Evolutionary conservation across 805 yeast species (phyloP).

Genomic region (Lipomyces anomalus): DNA sequence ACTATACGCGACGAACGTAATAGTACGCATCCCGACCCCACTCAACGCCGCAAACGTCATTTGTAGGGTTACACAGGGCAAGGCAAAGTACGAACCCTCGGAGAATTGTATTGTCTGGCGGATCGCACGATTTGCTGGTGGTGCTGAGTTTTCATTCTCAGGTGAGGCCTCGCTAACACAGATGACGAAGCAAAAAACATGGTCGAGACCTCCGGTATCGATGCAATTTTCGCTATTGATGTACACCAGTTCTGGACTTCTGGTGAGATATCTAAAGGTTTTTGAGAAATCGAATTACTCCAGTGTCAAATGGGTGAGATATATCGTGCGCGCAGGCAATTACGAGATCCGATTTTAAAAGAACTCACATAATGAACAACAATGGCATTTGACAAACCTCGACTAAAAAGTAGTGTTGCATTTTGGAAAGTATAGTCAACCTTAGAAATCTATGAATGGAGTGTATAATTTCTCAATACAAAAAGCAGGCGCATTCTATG

Average conservation of each 20-base stretch:
- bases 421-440: no score
- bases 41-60: constrained; percentile 48
- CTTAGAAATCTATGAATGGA: no score
- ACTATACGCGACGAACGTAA: constrained; percentile 57
- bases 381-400: no score
- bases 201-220: constrained; percentile 74
- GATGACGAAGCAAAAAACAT: constrained; percentile 33
- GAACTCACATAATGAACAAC: no score
- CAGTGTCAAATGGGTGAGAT: constrained; percentile 84
- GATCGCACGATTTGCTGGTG: constrained; percentile 61
- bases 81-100: constrained; percentile 60
- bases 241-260: constrained; percentile 72
- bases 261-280: constrained; percentile 66
- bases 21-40: constrained; percentile 65
- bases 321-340: constrained; percentile 66
- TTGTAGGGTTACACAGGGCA: constrained; percentile 50
- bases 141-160: constrained; percentile 54
- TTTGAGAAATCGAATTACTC: constrained; percentile 54
- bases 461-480: no score
- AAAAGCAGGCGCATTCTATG: no score
- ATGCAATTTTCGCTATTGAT: constrained; percentile 62
- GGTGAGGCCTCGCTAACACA: constrained; percentile 45
- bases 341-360: constrained; percentile 63
- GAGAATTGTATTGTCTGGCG: constrained; percentile 66
- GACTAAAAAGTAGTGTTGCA: no score